phyloP scores from a whole-genome alignment of 108 stramenopile genomes.

The Cyclotella atomus region DNA sequence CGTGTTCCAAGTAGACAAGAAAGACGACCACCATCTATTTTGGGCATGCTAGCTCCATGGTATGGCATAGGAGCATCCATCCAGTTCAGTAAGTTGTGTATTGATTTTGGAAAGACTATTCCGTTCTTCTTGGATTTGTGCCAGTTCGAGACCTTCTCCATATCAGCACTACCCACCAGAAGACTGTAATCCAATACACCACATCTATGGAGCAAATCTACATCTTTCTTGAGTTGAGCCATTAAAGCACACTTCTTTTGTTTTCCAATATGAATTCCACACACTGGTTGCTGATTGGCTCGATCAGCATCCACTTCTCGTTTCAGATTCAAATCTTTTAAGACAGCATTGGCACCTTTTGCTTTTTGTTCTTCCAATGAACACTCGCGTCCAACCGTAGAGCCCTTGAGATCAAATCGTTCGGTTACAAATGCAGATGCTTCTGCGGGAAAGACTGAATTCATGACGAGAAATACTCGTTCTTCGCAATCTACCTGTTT shows the following conservation, averaged over 20 bases:
- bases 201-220: conserved; percentile 69
- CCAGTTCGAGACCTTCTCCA: conserved; percentile 49
- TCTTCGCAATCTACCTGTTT: conserved; percentile 32
- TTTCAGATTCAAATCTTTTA: conserved; percentile 82
- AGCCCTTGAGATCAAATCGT: conserved; percentile 89
- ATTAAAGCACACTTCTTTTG: conserved; percentile 69
- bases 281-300: background rate
- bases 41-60: conserved; percentile 73
- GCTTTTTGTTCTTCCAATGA: conserved; percentile 64
- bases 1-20: conserved; percentile 66
- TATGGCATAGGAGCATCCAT: conserved; percentile 66
- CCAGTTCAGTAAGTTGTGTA: conserved; percentile 31
- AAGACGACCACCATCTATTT: conserved; percentile 76
- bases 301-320: conserved; percentile 61
- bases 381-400: conserved; percentile 84
- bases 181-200: conserved; percentile 89
- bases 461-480: conserved; percentile 81
- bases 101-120: background rate
- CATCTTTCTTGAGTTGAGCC: conserved; percentile 84
- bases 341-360: conserved; percentile 74
- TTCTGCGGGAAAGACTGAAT: conserved; percentile 84
- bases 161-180: conserved; percentile 76
- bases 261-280: conserved; percentile 69
- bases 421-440: conserved; percentile 72
- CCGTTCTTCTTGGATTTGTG: background rate